A percentile compares a stretch with the other conserved stretches of the same genome.
Conservation (phyloP, 2,329 filamentous ascomycete genomes). For the Paecilomyces formosus region DNA sequence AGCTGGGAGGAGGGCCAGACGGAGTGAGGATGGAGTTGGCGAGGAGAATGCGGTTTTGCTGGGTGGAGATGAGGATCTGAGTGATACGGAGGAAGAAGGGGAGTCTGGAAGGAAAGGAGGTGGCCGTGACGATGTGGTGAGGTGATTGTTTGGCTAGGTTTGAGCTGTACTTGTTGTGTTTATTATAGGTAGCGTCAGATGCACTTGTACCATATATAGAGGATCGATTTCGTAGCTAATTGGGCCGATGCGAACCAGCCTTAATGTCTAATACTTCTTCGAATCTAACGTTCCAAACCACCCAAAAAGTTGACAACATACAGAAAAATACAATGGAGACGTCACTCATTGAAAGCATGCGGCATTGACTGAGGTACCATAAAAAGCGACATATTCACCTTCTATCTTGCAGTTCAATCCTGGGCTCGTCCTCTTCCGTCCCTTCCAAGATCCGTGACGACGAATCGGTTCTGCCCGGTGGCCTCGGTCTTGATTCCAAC, state of each 20-base stretch:
- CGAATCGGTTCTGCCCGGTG: conserved; percentile 1
- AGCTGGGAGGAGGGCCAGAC: not conserved
- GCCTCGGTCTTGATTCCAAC: conserved; percentile 21
- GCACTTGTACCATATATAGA: too few species aligned
- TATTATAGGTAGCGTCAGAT: too few species aligned
- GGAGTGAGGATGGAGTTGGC: conserved; percentile 5
- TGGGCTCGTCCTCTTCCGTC: conserved; percentile 44
- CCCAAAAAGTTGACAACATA: not conserved
- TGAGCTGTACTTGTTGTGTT: not conserved
- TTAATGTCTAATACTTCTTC: not conserved
- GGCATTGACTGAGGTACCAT: not conserved
- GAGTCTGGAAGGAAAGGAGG: conserved; percentile 1
- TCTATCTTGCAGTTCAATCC: conserved; percentile 34
- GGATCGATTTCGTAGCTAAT: too few species aligned
- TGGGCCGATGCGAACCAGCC: too few species aligned
- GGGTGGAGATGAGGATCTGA: conserved; percentile 5
- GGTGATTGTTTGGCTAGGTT: not conserved
- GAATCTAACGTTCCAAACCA: not conserved
- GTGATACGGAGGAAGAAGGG: conserved; percentile 3
- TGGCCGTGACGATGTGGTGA: conserved; percentile 3
- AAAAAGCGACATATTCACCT: conserved; percentile 1
- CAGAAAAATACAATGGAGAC: not conserved
- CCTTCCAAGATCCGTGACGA: conserved; percentile 41
- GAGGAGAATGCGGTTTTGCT: conserved; percentile 1
- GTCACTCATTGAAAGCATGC: not conserved